Conservation (phyloP, 2,329 filamentous ascomycete genomes). For the Chrysoporthe austroafricana region DNA sequence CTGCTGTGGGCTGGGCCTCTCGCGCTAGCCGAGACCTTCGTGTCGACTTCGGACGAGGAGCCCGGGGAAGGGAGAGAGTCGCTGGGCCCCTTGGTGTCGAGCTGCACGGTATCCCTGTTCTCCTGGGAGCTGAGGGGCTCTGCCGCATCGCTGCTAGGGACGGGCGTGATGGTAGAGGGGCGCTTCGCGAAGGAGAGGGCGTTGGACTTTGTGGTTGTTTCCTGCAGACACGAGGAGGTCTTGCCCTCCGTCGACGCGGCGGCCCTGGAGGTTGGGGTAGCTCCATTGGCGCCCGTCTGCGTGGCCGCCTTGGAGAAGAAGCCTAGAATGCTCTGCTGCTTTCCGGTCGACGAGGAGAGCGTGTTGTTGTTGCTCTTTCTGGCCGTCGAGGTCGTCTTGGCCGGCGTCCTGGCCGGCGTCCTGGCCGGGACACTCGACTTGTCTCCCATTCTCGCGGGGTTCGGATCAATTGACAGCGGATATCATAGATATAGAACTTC, state of each 20-base stretch:
- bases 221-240: slow-evolving; percentile 45
- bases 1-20: slow-evolving; percentile 61
- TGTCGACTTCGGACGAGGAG: slow-evolving; percentile 46
- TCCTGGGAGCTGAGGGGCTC: slow-evolving; percentile 72
- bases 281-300: slow-evolving; percentile 42
- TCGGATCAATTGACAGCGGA: slow-evolving; percentile 10
- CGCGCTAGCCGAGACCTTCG: slow-evolving; percentile 42
- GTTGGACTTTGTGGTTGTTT: slow-evolving; percentile 51
- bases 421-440: slow-evolving; percentile 34
- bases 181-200: slow-evolving; percentile 44
- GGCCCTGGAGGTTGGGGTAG: slow-evolving; percentile 33
- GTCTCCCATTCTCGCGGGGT: slow-evolving; percentile 23
- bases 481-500: background rate
- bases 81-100: slow-evolving; percentile 53
- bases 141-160: slow-evolving; percentile 78
- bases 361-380: slow-evolving; percentile 45
- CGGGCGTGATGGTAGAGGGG: slow-evolving; percentile 64
- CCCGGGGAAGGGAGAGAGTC: slow-evolving; percentile 50
- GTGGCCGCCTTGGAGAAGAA: slow-evolving; percentile 72
- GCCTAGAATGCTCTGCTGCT: slow-evolving; percentile 75
- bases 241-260: slow-evolving; percentile 31
- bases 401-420: slow-evolving; percentile 45
- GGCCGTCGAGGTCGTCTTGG: slow-evolving; percentile 38
- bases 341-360: slow-evolving; percentile 48
- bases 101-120: slow-evolving; percentile 54